Percentiles rank a stretch among this genome's conserved stretches.
These are phyloP conservation scores for Populus hybrid DNA, from an alignment of 441 rosid genomes.

Conservation along the genomic window DNA sequence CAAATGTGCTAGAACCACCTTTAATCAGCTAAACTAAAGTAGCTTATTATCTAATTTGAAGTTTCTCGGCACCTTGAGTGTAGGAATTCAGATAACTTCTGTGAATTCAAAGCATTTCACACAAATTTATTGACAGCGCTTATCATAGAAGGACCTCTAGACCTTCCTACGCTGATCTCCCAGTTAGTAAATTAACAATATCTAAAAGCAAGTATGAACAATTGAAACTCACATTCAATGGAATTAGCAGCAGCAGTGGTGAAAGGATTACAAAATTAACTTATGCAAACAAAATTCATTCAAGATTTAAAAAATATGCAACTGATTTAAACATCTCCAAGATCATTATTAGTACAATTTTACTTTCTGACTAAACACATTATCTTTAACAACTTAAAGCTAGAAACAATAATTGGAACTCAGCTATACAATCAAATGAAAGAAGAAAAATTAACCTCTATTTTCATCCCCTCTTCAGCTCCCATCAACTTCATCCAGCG, in stretches of 20 bases:
- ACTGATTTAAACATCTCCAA: slow-evolving; percentile 3
- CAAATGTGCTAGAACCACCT: neutral
- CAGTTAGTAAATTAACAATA: neutral
- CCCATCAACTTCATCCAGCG: slow-evolving; percentile 50
- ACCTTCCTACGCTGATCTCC: slow-evolving; percentile 7
- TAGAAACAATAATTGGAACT: slow-evolving; percentile 3
- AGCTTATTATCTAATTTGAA: neutral
- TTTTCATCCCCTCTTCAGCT: slow-evolving; percentile 19
- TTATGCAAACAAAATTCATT: neutral
- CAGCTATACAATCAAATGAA: neutral
- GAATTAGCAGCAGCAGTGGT: neutral
- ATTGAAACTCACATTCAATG: neutral
- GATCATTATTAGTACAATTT: slow-evolving; percentile 6
- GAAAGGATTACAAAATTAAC: neutral
- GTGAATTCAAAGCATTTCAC: neutral
- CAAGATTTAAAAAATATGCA: slow-evolving; percentile 5
- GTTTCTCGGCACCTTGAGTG: neutral
- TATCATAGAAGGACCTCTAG: neutral
- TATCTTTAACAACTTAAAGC: neutral
- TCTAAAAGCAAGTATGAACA: neutral
- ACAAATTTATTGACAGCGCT: neutral
- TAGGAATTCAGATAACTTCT: neutral
- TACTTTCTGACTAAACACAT: neutral
- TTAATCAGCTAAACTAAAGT: neutral
- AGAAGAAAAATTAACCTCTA: slow-evolving; percentile 21